Evolutionary conservation across 2,329 filamentous ascomycete genomes (phyloP).

Genomic region (Cyphellophora europaea): DNA sequence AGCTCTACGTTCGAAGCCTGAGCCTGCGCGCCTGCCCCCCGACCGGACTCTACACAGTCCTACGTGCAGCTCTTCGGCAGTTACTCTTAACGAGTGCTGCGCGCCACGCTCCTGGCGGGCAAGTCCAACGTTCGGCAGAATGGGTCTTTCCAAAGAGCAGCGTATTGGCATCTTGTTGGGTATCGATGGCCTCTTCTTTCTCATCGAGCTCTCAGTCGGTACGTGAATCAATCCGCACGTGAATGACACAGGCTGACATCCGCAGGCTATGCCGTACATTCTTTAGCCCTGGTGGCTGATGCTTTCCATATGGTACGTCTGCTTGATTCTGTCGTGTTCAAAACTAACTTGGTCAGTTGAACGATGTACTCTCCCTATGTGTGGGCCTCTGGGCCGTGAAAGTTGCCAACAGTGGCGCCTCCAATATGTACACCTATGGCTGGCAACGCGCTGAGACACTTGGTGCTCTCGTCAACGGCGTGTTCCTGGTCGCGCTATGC

Average conservation of each 20-base stretch:
- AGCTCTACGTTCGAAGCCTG: too few species aligned
- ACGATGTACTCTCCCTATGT: slow-evolving; percentile 89
- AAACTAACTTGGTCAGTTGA: too few species aligned
- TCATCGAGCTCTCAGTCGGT: slow-evolving; percentile 75
- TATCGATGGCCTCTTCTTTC: slow-evolving; percentile 83
- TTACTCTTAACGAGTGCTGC: slow-evolving; percentile 17
- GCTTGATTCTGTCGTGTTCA: too few species aligned
- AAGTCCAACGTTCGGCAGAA: too few species aligned
- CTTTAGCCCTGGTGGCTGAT: slow-evolving; percentile 87
- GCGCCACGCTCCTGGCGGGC: too few species aligned
- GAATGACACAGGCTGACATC: slow-evolving; percentile 4
- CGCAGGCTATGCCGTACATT: slow-evolving; percentile 70
- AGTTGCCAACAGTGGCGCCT: slow-evolving; percentile 73
- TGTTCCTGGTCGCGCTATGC: slow-evolving; percentile 93
- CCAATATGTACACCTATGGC: slow-evolving; percentile 91
- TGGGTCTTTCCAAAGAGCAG: slow-evolving; percentile 71
- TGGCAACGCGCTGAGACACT: slow-evolving; percentile 97
- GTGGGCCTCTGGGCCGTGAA: slow-evolving; percentile 95
- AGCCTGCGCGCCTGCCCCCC: too few species aligned
- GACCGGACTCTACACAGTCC: too few species aligned
- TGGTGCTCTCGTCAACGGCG: slow-evolving; percentile 91
- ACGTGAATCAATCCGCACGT: slow-evolving; percentile 15
- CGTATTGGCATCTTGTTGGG: slow-evolving; percentile 87
- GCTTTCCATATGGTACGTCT: slow-evolving; percentile 99
- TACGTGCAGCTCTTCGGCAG: too few species aligned